Evolutionary conservation across 1,139 yeast genomes (phyloP).

Genomic region (Yamadazyma songkhlaensis): DNA sequence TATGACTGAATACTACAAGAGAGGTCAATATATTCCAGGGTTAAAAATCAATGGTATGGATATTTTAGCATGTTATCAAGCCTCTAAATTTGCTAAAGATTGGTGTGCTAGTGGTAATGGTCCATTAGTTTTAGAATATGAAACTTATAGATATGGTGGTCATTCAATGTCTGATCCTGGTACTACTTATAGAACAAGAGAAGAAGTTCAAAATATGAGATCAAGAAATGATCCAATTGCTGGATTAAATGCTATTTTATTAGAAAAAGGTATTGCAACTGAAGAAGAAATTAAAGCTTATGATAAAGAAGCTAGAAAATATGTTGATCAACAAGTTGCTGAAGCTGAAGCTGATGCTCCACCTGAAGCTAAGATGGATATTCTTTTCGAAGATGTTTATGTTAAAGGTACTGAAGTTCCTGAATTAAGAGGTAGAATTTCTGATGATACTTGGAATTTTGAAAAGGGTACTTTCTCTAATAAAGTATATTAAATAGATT

Average conservation of each 20-base stretch:
- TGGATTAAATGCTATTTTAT: conserved; percentile 82
- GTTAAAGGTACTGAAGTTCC: conserved; percentile 93
- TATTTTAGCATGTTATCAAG: conserved; percentile 90
- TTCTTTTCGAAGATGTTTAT: conserved; percentile 94
- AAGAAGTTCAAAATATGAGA: conserved; percentile 99
- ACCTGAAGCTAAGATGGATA: conserved; percentile 94
- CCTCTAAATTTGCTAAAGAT: conserved; percentile 94
- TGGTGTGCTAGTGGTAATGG: conserved; percentile 95
- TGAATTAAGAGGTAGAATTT: conserved; percentile 92
- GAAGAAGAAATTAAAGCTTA: conserved; percentile 92
- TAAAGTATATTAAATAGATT: conserved; percentile 37
- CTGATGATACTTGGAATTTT: conserved; percentile 90
- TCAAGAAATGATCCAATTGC: conserved; percentile 97
- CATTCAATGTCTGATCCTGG: conserved; percentile 99
- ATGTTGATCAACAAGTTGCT: conserved; percentile 91
- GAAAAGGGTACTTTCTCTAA: conserved; percentile 67
- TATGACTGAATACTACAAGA: conserved; percentile 92
- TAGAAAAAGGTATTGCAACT: conserved; percentile 81
- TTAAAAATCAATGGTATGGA: conserved; percentile 99
- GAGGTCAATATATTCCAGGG: conserved; percentile 99
- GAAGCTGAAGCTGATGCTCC: conserved; percentile 92
- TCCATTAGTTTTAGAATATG: conserved; percentile 92
- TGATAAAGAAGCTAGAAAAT: conserved; percentile 94
- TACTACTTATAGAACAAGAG: conserved; percentile 99
- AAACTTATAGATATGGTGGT: conserved; percentile 99